These are phyloP conservation scores for Pseudogymnoascus sp. DNA, from an alignment of 2,329 filamentous ascomycete species.

Conservation along the genomic window DNA sequence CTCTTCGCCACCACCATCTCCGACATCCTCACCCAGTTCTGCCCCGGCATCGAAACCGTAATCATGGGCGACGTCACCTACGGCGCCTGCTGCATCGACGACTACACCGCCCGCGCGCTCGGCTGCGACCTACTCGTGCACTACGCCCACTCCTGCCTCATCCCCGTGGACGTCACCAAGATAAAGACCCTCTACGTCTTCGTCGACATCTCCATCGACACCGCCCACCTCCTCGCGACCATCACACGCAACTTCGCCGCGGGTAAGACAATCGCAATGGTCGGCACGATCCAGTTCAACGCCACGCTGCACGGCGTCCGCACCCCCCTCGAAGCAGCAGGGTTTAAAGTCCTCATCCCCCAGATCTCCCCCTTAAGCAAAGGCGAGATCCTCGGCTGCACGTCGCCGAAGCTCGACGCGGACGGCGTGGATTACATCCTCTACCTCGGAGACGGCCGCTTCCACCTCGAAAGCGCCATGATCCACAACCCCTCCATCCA, in stretches of 20 bases:
- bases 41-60: conserved; percentile 79
- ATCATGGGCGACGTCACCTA: conserved; percentile 99
- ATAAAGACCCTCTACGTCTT: conserved; percentile 98
- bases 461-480: conserved; percentile 97
- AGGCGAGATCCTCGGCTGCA: conserved; percentile 96
- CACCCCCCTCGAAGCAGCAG: conserved; percentile 68
- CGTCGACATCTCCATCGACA: conserved; percentile 95
- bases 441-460: conserved; percentile 86
- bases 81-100: conserved; percentile 96
- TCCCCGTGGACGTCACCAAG: conserved; percentile 91
- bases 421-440: conserved; percentile 67
- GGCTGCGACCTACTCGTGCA: conserved; percentile 93
- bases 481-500: conserved; percentile 90
- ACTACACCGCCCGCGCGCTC: conserved; percentile 89
- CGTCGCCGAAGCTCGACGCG: conserved; percentile 63
- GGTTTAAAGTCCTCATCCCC: conserved; percentile 78
- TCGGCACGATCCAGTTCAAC: conserved; percentile 98
- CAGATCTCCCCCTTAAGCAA: conserved; percentile 90
- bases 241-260: conserved; percentile 80
- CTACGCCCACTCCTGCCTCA: conserved; percentile 94
- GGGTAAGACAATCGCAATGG: conserved; percentile 82
- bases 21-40: conserved; percentile 92
- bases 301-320: conserved; percentile 85
- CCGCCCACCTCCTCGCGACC: conserved; percentile 74
- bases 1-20: conserved; percentile 96